Conservation (phyloP, 2,329 filamentous ascomycete genomes). For the Xylariaceae sp. region DNA sequence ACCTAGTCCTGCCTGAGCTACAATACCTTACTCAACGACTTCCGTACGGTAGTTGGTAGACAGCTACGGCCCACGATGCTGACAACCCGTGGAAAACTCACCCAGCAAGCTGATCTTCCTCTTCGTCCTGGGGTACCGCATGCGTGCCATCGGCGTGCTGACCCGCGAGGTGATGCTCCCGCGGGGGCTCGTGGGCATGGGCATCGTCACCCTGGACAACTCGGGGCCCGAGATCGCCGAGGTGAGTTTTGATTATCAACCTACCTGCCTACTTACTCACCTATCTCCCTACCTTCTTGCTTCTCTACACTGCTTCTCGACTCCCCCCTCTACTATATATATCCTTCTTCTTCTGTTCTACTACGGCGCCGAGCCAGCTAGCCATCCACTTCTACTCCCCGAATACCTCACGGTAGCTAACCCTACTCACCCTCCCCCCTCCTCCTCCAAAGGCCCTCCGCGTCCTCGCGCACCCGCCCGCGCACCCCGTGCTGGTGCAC, state of each 20-base stretch:
- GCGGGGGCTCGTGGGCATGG: slow-evolving; percentile 64
- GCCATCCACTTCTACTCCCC: too few relatives aligned
- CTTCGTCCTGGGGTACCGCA: slow-evolving; percentile 53
- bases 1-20: too few relatives aligned
- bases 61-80: too few relatives aligned
- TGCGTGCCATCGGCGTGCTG: slow-evolving; percentile 62
- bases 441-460: too few relatives aligned
- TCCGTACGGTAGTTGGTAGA: too few relatives aligned
- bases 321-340: background rate
- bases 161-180: slow-evolving; percentile 63
- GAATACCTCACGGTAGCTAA: slow-evolving; percentile 18
- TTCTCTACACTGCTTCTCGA: too few relatives aligned
- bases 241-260: slow-evolving; percentile 19
- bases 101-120: slow-evolving; percentile 53
- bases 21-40: too few relatives aligned
- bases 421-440: slow-evolving; percentile 42
- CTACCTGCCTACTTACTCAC: background rate
- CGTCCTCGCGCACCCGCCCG: too few relatives aligned
- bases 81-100: too few relatives aligned
- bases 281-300: too few relatives aligned
- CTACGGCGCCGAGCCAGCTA: background rate
- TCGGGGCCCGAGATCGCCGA: slow-evolving; percentile 54
- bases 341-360: background rate
- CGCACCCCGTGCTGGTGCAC: too few relatives aligned
- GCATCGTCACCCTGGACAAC: slow-evolving; percentile 59